Evolutionary conservation across 169 alveolate species (phyloP).

Genomic region (Babesia caballi): DNA sequence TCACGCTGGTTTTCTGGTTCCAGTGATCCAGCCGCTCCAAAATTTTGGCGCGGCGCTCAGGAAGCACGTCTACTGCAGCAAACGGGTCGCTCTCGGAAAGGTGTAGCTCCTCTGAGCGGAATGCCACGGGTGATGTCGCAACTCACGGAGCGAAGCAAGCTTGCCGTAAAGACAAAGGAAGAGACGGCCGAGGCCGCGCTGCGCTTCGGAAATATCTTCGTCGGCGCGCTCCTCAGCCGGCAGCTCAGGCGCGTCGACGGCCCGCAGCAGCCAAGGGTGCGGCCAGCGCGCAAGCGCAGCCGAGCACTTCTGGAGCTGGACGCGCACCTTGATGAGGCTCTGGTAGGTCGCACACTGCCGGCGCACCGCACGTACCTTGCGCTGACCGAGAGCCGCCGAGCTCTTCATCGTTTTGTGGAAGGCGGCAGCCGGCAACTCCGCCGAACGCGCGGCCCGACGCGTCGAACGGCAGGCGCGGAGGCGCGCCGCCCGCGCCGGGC

Average conservation of each 20-base stretch:
- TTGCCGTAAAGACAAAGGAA: slow-evolving; percentile 8
- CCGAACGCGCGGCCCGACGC: slow-evolving; percentile 21
- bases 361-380: slow-evolving; percentile 17
- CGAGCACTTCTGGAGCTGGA: slow-evolving; percentile 42
- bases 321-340: slow-evolving; percentile 34
- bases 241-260: background rate
- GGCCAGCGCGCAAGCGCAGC: slow-evolving; percentile 49
- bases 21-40: slow-evolving; percentile 44
- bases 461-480: background rate
- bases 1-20: slow-evolving; percentile 53
- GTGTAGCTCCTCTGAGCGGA: slow-evolving; percentile 9
- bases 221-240: background rate
- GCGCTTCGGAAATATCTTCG: slow-evolving; percentile 7
- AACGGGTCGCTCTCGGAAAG: slow-evolving; percentile 8
- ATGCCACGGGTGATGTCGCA: background rate
- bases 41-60: slow-evolving; percentile 26
- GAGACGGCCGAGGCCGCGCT: background rate
- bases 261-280: slow-evolving; percentile 43
- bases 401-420: slow-evolving; percentile 34
- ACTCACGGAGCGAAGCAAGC: slow-evolving; percentile 26
- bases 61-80: slow-evolving; percentile 16
- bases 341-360: slow-evolving; percentile 40
- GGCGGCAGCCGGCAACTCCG: background rate
- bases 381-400: background rate
- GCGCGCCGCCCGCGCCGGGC: background rate